phyloP scores from a whole-genome alignment of 495 filamentous ascomycete genomes.

The Hyaloscypha variabilis region DNA sequence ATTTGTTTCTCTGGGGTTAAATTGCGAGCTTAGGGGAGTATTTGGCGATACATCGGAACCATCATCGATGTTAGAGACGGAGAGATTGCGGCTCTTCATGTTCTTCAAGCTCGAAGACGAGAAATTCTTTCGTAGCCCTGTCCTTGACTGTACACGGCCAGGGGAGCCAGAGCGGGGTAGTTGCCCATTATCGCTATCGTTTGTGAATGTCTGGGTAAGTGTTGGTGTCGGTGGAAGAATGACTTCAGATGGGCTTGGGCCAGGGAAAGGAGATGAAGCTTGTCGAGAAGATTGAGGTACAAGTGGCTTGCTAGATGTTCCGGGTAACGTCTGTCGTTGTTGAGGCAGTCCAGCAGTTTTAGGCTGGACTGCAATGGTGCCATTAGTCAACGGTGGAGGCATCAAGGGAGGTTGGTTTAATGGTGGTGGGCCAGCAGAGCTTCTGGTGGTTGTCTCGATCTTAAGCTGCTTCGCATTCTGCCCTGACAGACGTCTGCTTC shows the following conservation, averaged over 20 bases:
- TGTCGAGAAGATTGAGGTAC: constrained; percentile 28
- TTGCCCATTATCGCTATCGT: constrained; percentile 42
- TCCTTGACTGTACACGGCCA: constrained; percentile 33
- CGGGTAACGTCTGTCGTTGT: constrained; percentile 13
- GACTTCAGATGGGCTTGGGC: constrained; percentile 25
- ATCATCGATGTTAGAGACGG: constrained; percentile 71
- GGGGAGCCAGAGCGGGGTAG: constrained; percentile 43
- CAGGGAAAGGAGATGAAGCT: constrained; percentile 28
- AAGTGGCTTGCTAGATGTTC: constrained; percentile 10
- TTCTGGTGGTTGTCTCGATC: constrained; percentile 73
- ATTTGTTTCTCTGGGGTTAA: constrained; percentile 52
- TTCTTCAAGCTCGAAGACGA: constrained; percentile 77
- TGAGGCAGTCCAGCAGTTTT: constrained; percentile 28
- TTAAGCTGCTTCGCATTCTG: constrained; percentile 79
- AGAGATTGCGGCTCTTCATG: constrained; percentile 72
- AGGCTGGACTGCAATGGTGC: constrained; percentile 31
- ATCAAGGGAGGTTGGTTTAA: constrained; percentile 35
- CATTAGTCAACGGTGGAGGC: constrained; percentile 32
- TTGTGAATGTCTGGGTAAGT: constrained; percentile 43
- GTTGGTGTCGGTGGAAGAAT: constrained; percentile 35
- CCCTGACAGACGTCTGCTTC: constrained; percentile 80
- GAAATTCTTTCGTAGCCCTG: constrained; percentile 72
- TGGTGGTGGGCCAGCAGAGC: constrained; percentile 26
- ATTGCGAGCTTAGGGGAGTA: constrained; percentile 72
- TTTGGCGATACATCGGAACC: constrained; percentile 67